These are phyloP conservation scores for Zizania latifolia DNA, from an alignment of 176 grass and related monocot genomes.

Conservation along the genomic window DNA sequence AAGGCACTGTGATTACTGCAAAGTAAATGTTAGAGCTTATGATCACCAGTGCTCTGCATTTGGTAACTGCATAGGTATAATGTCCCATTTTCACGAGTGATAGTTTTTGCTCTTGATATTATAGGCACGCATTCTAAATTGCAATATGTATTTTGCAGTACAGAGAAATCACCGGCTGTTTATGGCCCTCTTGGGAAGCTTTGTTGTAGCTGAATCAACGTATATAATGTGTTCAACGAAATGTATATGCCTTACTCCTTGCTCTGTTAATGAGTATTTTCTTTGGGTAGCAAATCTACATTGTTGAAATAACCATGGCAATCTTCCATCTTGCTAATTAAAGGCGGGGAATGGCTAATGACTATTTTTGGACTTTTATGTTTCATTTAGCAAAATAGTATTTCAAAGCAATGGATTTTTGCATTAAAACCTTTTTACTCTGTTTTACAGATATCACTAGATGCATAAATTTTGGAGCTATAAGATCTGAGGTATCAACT, in stretches of 20 bases:
- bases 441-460: conserved; percentile 79
- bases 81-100: background rate
- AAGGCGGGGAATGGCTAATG: background rate
- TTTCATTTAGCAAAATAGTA: background rate
- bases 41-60: conserved; percentile 94
- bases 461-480: conserved; percentile 57
- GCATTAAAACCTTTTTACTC: background rate
- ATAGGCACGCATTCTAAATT: conserved; percentile 22
- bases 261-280: conserved; percentile 11
- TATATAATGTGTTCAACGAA: conserved; percentile 93
- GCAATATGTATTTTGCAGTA: conserved; percentile 44
- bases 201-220: conserved; percentile 87
- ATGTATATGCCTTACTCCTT: conserved; percentile 50
- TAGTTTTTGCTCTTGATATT: conserved; percentile 22
- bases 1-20: conserved; percentile 75
- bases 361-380: background rate
- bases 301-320: background rate
- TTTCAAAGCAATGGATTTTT: background rate
- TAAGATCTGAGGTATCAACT: conserved; percentile 65
- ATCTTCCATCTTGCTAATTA: background rate
- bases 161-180: conserved; percentile 78
- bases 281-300: background rate
- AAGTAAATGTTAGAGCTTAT: conserved; percentile 71
- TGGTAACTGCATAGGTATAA: conserved; percentile 92
- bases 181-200: conserved; percentile 85